Base-by-base conservation (phyloP, 495 filamentous ascomycete species). In the Glonium stellatum region DNA sequence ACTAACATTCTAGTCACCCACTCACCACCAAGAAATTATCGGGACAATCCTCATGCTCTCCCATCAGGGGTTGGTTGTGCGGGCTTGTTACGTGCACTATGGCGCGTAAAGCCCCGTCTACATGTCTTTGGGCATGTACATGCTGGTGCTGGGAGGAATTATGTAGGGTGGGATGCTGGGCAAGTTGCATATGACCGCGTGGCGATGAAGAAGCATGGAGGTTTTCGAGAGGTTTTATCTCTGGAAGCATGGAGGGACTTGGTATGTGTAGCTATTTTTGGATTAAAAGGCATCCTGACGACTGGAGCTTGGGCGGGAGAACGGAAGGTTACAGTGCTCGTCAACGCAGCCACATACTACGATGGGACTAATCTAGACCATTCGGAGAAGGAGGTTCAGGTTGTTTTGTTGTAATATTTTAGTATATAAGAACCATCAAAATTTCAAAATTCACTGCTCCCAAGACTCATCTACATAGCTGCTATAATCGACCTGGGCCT, bases 101-200 rank as follows among this genome's bases (percentile, higher is more conserved):
- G 89, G 89, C 79, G 82, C 31, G 82, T 92, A 21, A 83, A 81
- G 58, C 90, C 92, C 4, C 75, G 76, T 39, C 74, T 96, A 8
- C 92, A 96, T 71, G 79, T 96, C 54, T 95, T 92, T 72, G 92
- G 90, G 5, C 92, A 97, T 67, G 78, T 92, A 23, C 92, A 97
- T 73, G 83, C 73, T 19, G 77, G 75, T 13, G 72, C 78, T 50
- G 83, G 83, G 4, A 70, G 72, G 19, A 85, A 92, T 65, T 73
- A 80, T 4, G 74, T 87, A 1, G 89, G 82, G 72, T 95, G 84
- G 82, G 89, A 93, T 68, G 78, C 87, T 52, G 84, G 80, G 52
- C 88, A 95, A 67, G 71, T 60, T 31, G 77, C 80, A 0, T 90
- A 87, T 79, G 90, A 93, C 71, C 72, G 78, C 36, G 71, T 88